Conservation (phyloP, 306 rosid species). For the Arachis hypogaea region DNA sequence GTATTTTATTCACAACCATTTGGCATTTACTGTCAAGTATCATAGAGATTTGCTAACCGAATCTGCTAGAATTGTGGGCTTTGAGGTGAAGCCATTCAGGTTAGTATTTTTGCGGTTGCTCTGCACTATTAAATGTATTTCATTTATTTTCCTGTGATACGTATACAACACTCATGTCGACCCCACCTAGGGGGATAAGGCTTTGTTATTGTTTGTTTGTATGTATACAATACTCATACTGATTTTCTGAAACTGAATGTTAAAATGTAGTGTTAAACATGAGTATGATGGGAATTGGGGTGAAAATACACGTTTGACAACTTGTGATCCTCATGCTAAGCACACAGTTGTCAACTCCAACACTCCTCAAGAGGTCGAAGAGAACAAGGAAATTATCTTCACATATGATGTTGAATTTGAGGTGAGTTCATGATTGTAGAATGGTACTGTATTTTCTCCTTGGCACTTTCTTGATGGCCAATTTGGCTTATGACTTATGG, state of each 20-base stretch:
- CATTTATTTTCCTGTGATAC: conserved; percentile 1
- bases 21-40: conserved; percentile 85
- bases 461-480: not conserved
- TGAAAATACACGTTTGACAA: conserved; percentile 71
- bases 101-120: conserved; percentile 34
- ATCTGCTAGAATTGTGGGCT: conserved; percentile 93
- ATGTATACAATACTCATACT: not conserved
- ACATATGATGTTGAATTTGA: conserved; percentile 91
- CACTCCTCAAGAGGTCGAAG: conserved; percentile 92
- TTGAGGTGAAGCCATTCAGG: conserved; percentile 96
- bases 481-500: not conserved
- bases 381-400: conserved; percentile 78
- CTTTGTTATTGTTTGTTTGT: too few relatives aligned
- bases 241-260: conserved; percentile 38
- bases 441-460: conserved; percentile 1
- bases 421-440: conserved; percentile 55
- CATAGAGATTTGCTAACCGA: conserved; percentile 82
- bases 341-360: conserved; percentile 81
- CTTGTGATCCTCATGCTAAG: conserved; percentile 95
- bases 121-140: conserved; percentile 15
- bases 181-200: too few relatives aligned
- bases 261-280: conserved; percentile 75
- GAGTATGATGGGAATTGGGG: conserved; percentile 90
- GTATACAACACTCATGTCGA: not conserved
- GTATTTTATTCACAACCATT: conserved; percentile 83